Evolutionary conservation across 2,329 filamentous ascomycete genomes (phyloP).

Genomic region (Beauveria sp.): DNA sequence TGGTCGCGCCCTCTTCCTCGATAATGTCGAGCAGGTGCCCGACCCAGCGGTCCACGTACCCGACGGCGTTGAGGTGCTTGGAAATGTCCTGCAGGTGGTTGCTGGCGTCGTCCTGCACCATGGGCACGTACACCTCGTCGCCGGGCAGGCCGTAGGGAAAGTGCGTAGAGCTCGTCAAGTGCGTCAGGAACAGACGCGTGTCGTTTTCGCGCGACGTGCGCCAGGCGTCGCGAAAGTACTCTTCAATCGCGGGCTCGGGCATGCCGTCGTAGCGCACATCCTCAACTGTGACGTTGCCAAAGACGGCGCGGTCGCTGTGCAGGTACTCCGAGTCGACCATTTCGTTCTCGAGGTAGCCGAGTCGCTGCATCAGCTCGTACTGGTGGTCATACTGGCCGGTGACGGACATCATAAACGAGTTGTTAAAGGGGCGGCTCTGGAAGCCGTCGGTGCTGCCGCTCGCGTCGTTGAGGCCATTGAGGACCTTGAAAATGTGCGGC

Average conservation of each 20-base stretch:
- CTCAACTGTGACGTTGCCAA: conserved; percentile 20
- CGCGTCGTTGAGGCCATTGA: conserved; percentile 20
- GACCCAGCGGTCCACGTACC: conserved; percentile 26
- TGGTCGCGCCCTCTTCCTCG: conserved; percentile 23
- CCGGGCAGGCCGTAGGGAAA: conserved; percentile 24
- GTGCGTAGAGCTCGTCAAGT: conserved; percentile 29
- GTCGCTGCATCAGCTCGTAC: conserved; percentile 20
- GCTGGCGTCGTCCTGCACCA: conserved; percentile 14
- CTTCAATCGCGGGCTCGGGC: conserved; percentile 22
- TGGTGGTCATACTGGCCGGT: conserved; percentile 27
- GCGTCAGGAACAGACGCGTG: conserved; percentile 26
- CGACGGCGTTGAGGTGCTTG: conserved; percentile 26
- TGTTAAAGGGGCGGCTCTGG: conserved; percentile 22
- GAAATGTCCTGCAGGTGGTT: conserved; percentile 24
- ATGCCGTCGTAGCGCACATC: conserved; percentile 29
- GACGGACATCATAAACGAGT: conserved; percentile 25
- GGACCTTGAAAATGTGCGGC: conserved; percentile 29
- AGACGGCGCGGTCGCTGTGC: conserved; percentile 20
- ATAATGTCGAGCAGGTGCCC: conserved; percentile 23
- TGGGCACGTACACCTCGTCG: conserved; percentile 20
- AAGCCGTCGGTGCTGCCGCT: conserved; percentile 14
- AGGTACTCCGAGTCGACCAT: conserved; percentile 24
- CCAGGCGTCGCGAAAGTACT: conserved; percentile 27
- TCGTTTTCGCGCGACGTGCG: conserved; percentile 20
- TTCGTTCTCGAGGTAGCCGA: conserved; percentile 23